A percentile compares a stretch with the other conserved stretches of the same genome.
Evolutionary conservation across 2,329 filamentous ascomycete species (phyloP).

Genomic region (Arthrobotrys conoides): DNA sequence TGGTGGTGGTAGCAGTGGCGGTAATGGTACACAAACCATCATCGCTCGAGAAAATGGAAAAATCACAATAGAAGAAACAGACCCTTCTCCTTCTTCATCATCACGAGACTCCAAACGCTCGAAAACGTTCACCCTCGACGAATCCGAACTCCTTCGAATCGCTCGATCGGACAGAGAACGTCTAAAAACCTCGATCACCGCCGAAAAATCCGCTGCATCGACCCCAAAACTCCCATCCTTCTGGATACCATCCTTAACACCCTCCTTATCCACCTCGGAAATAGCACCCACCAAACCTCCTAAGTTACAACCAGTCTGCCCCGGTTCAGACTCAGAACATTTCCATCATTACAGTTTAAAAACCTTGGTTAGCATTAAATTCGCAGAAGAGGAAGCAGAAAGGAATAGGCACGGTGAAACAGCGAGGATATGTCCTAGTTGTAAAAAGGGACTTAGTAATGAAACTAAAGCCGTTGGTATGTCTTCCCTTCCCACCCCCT

Average conservation of each 20-base stretch:
- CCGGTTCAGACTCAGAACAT: constrained; percentile 76
- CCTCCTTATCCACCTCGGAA: constrained; percentile 73
- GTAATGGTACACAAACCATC: constrained; percentile 64
- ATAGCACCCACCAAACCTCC: constrained; percentile 73
- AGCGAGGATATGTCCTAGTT: constrained; percentile 81
- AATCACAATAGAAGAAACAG: constrained; percentile 67
- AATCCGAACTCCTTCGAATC: constrained; percentile 80
- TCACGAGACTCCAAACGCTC: constrained; percentile 68
- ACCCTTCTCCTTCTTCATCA: constrained; percentile 5
- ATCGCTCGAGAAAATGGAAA: constrained; percentile 68
- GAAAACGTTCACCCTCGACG: constrained; percentile 83
- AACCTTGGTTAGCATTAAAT: constrained; percentile 80
- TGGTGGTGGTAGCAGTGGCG: constrained; percentile 58
- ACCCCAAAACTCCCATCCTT: constrained; percentile 79
- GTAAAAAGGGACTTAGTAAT: constrained; percentile 85
- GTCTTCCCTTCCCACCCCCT: constrained; percentile 60
- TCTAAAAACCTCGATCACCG: constrained; percentile 78
- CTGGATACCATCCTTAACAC: constrained; percentile 90
- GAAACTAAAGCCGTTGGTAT: constrained; percentile 80
- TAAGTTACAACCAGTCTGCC: constrained; percentile 81
- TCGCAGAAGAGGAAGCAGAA: constrained; percentile 78
- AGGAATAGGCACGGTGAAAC: constrained; percentile 69
- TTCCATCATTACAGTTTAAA: constrained; percentile 85
- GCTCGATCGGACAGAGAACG: constrained; percentile 79
- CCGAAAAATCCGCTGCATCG: constrained; percentile 73